phyloP scores from a whole-genome alignment of 306 rosid genomes.

The Bauhinia variegata region DNA sequence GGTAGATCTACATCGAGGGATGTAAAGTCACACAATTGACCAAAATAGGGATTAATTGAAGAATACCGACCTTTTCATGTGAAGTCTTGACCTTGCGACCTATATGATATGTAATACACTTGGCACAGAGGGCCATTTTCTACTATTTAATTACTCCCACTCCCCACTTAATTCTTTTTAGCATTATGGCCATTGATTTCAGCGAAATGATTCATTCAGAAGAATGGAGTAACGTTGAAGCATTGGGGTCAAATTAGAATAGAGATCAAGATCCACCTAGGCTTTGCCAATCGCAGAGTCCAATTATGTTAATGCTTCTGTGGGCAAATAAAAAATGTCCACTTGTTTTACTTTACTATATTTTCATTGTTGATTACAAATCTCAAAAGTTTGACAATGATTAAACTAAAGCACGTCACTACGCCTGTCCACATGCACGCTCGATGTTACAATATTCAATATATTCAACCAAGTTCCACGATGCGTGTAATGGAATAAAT shows the following conservation, averaged over 20 bases:
- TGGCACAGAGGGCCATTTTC: too few species aligned
- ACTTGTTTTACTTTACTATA: background rate
- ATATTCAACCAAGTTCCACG: too few species aligned
- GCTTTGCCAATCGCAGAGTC: background rate
- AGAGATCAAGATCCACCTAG: constrained; percentile 37
- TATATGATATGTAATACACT: too few species aligned
- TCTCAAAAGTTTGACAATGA: constrained; percentile 16
- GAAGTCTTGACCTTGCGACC: constrained; percentile 36
- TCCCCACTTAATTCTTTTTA: background rate
- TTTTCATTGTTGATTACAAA: constrained; percentile 26
- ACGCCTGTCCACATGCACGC: too few species aligned
- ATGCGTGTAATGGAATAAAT: background rate
- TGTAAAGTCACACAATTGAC: constrained; percentile 26
- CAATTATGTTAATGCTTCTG: background rate
- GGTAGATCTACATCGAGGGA: constrained; percentile 18
- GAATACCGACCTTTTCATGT: constrained; percentile 40
- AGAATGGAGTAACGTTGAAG: too few species aligned
- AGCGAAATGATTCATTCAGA: background rate
- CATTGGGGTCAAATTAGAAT: constrained; percentile 31
- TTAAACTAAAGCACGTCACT: background rate
- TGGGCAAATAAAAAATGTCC: background rate
- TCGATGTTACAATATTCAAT: too few species aligned
- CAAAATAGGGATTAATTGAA: background rate
- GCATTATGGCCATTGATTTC: constrained; percentile 8
- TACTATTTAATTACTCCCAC: too few species aligned